Percentiles rank a stretch among this genome's conserved stretches.
These are phyloP conservation scores for Apiospora saccharicola DNA, from an alignment of 2,329 filamentous ascomycete species.

Conservation along the genomic window DNA sequence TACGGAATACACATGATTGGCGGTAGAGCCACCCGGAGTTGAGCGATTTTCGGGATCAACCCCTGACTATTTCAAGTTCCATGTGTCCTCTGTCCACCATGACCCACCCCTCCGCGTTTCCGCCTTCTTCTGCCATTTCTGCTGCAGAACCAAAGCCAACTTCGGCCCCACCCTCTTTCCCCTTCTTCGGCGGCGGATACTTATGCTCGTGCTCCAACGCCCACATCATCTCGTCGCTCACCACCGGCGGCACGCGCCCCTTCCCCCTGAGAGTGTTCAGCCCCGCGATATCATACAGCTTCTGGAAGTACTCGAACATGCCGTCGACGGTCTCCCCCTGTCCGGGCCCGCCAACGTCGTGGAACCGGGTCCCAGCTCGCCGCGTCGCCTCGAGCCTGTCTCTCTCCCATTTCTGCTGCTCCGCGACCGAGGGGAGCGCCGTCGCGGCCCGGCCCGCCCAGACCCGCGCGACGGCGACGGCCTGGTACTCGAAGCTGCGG, in stretches of 20 bases:
- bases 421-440: constrained; percentile 46
- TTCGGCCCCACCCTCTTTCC: neutral
- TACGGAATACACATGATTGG: no score
- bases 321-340: constrained; percentile 51
- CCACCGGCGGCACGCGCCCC: constrained; percentile 53
- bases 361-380: constrained; percentile 52
- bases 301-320: constrained; percentile 54
- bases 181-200: constrained; percentile 44
- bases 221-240: constrained; percentile 53
- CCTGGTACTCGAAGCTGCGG: constrained; percentile 64
- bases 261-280: constrained; percentile 55
- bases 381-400: constrained; percentile 43
- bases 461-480: constrained; percentile 58
- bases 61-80: no score
- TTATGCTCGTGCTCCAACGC: constrained; percentile 57
- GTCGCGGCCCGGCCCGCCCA: constrained; percentile 51
- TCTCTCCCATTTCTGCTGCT: constrained; percentile 56
- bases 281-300: constrained; percentile 57
- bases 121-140: neutral
- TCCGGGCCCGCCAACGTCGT: constrained; percentile 55
- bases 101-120: neutral
- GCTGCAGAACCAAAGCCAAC: neutral
- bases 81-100: neutral
- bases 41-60: no score
- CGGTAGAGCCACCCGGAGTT: no score